Evolutionary conservation across 139 green algal genomes (phyloP), one percentile per base, ranked within the genome.

Genomic region (Ettlia oleoabundans): DNA sequence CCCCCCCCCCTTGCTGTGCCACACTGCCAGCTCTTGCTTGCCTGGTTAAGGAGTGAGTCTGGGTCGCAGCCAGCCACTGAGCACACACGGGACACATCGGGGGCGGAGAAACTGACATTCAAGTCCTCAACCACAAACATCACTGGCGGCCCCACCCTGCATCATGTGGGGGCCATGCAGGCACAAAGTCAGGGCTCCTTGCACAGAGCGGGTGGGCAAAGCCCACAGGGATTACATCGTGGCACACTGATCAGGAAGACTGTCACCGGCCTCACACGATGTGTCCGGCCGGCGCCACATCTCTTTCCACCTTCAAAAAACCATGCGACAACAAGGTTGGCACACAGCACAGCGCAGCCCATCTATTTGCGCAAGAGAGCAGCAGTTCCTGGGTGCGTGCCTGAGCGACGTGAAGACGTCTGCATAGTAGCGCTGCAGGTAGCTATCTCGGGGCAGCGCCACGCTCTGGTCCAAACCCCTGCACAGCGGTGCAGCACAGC

Each of bases 361-460:
- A 0, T n/a, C 35, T n/a, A n/a, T n/a, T n/a, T n/a, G n/a, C n/a
- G n/a, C n/a, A n/a, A n/a, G n/a, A n/a, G n/a, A n/a, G n/a, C n/a
- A n/a, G n/a, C n/a, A n/a, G n/a, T n/a, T n/a, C n/a, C n/a, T n/a
- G n/a, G n/a, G n/a, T n/a, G n/a, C n/a, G n/a, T n/a, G n/a, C n/a
- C n/a, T n/a, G n/a, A n/a, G n/a, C n/a, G n/a, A n/a, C n/a, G n/a
- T n/a, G 30, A 91, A 82, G 33, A 96, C 83, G 80, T 97, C 92
- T 1, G 73, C 40, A 76, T 93, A 98, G 89, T 97, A 98, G n/a
- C 58, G 62, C 86, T 98, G 95, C 84, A 98, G 89, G 90, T 98
- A 98, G 0, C 92, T 97, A 87, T 98, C 95, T 7, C 84, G 47
- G 0, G 95, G 95, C 74, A 98, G 88, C 1, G 95, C 95, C 41